Base-by-base conservation (phyloP, 257 asterid genomes). In the Solanum tarapatanum region DNA sequence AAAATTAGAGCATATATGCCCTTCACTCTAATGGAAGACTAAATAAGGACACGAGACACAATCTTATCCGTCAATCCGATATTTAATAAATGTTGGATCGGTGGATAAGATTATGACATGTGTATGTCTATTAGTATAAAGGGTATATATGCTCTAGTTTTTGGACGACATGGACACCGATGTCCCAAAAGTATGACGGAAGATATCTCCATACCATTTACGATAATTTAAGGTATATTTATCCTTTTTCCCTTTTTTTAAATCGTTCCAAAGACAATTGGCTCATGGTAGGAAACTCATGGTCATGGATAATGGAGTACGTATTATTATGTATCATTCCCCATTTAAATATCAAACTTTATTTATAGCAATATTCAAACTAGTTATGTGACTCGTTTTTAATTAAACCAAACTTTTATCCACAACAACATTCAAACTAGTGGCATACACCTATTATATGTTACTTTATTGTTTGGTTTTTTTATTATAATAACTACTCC, bases 181-280 rank as follows among this genome's bases (percentile, higher is more conserved):
- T 16, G 0, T 51, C 3, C 8, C 8, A 51, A 51, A 51, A 51
- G 0, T 51, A 51, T 51, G 2, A 51, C 9, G 0, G 0, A 51
- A 51, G 3, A 51, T 17, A 6, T 51, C 0, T 51, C 0, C 9
- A 51, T 6, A 16, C 1, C 9, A 16, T 1, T 51, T 51, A 51
- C 2, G 0, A 17, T 51, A 2, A 0, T 16, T 51, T 1, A 0
- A 0, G 0, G 0, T 51, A 51, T 51, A 51, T 17, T 51, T 51
- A 2, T 2, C 14, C 62, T 2, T 51, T 48, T 51, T 2, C 3
- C 3, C 9, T 0, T 17, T 51, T 51, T 51, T 51, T 30, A 6
- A 55, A 30, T 1, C 21, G 6, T 70, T 30, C 12, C 5, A 70
- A 14, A 70, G 39, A 70, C 77, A 30, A 70, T 55, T 55, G 24